phyloP scores from a whole-genome alignment of 1,139 yeast species.

The Arxiozyma slooffiae region DNA sequence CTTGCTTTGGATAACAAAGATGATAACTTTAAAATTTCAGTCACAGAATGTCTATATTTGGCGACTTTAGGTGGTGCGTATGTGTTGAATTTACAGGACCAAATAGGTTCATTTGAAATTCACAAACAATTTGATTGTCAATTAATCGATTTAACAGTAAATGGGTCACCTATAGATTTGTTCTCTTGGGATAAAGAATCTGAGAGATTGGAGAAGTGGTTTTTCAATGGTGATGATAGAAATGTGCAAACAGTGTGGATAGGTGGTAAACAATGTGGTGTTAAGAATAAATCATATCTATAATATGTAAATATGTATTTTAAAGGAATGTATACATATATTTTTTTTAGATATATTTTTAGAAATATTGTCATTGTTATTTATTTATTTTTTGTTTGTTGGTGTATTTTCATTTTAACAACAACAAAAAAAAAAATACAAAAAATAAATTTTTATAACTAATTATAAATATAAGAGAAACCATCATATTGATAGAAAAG shows the following conservation, averaged over 20 bases:
- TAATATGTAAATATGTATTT: not conserved
- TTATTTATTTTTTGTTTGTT: too few relatives aligned
- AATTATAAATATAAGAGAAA: not conserved
- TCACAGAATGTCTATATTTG: slow-evolving; percentile 65
- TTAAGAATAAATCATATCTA: not conserved
- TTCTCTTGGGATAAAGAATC: slow-evolving; percentile 54
- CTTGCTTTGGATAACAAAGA: slow-evolving; percentile 50
- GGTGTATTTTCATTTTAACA: too few relatives aligned
- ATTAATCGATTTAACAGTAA: slow-evolving; percentile 48
- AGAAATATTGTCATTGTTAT: too few relatives aligned
- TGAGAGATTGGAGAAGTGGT: slow-evolving; percentile 72
- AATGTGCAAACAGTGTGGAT: slow-evolving; percentile 78
- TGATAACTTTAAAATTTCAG: slow-evolving; percentile 44
- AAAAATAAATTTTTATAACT: too few relatives aligned
- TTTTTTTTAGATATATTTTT: too few relatives aligned
- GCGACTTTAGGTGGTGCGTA: slow-evolving; percentile 89
- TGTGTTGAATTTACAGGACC: slow-evolving; percentile 50
- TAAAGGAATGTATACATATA: too few relatives aligned
- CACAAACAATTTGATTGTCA: slow-evolving; percentile 86
- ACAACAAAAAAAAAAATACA: too few relatives aligned
- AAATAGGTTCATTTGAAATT: slow-evolving; percentile 58
- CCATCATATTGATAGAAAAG: not conserved
- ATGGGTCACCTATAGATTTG: slow-evolving; percentile 55
- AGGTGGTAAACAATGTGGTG: slow-evolving; percentile 39
- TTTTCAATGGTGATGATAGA: slow-evolving; percentile 91